phyloP scores from a whole-genome alignment of 768 basidiomycete genomes.

The Phylloporus scabripes region DNA sequence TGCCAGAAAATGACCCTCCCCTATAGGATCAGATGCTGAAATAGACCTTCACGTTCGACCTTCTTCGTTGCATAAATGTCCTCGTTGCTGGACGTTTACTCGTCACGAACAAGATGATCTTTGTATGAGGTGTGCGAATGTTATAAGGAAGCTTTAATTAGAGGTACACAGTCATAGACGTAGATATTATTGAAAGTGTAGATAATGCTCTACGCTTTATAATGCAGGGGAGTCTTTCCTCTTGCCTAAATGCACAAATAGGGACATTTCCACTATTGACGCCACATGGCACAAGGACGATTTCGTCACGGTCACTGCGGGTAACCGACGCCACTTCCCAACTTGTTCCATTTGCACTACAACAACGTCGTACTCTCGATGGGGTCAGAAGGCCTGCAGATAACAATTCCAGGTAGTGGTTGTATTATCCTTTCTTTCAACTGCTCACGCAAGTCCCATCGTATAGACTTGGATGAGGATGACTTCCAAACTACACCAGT shows the following conservation, averaged over 20 bases:
- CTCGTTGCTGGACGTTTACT: conserved; percentile 85
- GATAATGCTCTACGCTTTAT: background rate
- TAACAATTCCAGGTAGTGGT: conserved; percentile 43
- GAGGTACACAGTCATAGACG: background rate
- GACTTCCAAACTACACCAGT: conserved; percentile 56
- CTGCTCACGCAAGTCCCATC: background rate
- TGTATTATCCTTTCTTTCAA: background rate
- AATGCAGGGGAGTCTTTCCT: conserved; percentile 7
- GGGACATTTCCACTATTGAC: background rate
- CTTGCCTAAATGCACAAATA: conserved; percentile 13
- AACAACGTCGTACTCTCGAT: conserved; percentile 14
- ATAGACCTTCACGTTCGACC: conserved; percentile 56
- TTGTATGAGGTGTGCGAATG: conserved; percentile 57
- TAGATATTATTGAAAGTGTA: background rate
- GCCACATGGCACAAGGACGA: background rate
- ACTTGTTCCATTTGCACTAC: background rate
- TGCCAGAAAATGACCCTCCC: background rate
- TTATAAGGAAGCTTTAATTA: conserved; percentile 11
- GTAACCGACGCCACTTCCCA: too few species aligned
- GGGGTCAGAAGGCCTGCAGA: conserved; percentile 40
- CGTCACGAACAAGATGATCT: conserved; percentile 45
- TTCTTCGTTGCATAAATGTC: conserved; percentile 65
- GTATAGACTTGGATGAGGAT: conserved; percentile 76
- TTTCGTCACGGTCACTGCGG: background rate
- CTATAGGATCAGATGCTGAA: conserved; percentile 10